Conservation (phyloP, 2,329 filamentous ascomycete species). For the Thermomyces lanuginosus region DNA sequence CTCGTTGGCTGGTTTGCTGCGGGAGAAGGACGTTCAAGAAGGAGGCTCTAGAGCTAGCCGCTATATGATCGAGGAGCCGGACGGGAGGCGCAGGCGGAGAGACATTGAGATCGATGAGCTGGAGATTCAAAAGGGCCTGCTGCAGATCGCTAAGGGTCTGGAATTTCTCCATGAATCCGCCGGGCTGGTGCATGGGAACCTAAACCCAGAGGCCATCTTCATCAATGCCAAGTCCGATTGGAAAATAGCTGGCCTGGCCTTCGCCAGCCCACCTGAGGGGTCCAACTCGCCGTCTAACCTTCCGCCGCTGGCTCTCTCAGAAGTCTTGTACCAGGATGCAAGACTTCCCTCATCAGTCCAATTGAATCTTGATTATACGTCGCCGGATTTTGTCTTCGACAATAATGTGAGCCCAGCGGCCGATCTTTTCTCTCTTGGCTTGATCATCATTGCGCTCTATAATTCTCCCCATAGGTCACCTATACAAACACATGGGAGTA, state of each 20-base stretch:
- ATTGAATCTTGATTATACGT: slow-evolving; percentile 81
- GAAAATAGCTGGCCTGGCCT: slow-evolving; percentile 92
- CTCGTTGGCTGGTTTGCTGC: slow-evolving; percentile 64
- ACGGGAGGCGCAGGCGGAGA: slow-evolving; percentile 54
- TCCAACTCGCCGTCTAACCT: slow-evolving; percentile 61
- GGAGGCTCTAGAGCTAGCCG: slow-evolving; percentile 56
- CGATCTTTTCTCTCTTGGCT: slow-evolving; percentile 85
- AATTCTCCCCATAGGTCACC: slow-evolving; percentile 88
- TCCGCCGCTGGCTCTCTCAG: slow-evolving; percentile 62
- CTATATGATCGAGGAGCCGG: slow-evolving; percentile 63
- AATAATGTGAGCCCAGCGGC: slow-evolving; percentile 68
- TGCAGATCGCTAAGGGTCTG: slow-evolving; percentile 84
- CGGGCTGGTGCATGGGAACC: slow-evolving; percentile 79
- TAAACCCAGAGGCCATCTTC: slow-evolving; percentile 84
- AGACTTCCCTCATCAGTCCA: slow-evolving; percentile 69
- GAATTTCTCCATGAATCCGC: slow-evolving; percentile 95
- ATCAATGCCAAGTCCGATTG: slow-evolving; percentile 97
- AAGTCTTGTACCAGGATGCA: slow-evolving; percentile 71
- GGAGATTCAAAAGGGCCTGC: slow-evolving; percentile 88
- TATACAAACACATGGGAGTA: slow-evolving; percentile 61
- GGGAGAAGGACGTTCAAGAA: slow-evolving; percentile 82
- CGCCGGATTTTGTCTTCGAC: slow-evolving; percentile 87
- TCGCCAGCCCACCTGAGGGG: slow-evolving; percentile 64
- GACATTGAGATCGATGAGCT: slow-evolving; percentile 92
- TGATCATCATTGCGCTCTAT: slow-evolving; percentile 78